Evolutionary conservation across 1,284 basidiomycete genomes (phyloP), one percentile per base, ranked within the genome.

Genomic region (Ustilago crameri): DNA sequence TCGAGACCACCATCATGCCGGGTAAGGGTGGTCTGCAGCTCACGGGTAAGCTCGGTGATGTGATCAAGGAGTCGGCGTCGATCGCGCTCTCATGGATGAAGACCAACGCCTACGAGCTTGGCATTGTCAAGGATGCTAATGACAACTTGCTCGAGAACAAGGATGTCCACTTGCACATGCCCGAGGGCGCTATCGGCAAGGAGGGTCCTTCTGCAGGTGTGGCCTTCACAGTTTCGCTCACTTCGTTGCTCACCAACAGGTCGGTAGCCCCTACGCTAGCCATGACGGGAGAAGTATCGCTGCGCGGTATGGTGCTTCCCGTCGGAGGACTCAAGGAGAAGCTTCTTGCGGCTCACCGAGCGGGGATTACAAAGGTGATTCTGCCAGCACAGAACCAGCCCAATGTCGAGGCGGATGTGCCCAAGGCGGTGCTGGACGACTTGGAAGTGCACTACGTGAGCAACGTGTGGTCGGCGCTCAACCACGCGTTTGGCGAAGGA

Each of bases 161-260:
- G 79, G 87, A 83, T 42, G 80, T 83, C 24, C 82, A 83, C 48
- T 50, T 83, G 63, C 82, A 83, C 64, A 82, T 83, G 80, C 82
- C 82, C 20, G 82, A 83, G 41, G 95, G 95, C 5, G 92, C 92
- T 61, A 93, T 98, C 66, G 95, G 95, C 48, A 99, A 98, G 86
- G 95, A 98, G 80, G 95, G 95, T 0, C 95, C 95, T 0, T 93
- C 92, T 74, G 95, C 95, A 0, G 95, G 95, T 47, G 96, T 93
- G 2, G 95, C 95, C 0, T 90, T 98, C 45, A 84, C 95, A 50
- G 90, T 91, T 34, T 94, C 94, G 1, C 91, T 97, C 77, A 93
- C 97, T 20, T 93, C 91, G 44, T 86, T 98, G 63, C 91, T 97
- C 85, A 77, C 79, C 34, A 64, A 70, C 50, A 52, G 76, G 38